Evolutionary conservation across 352 stramenopile species (phyloP).

Genomic region (Globisporangium iwayamae): DNA sequence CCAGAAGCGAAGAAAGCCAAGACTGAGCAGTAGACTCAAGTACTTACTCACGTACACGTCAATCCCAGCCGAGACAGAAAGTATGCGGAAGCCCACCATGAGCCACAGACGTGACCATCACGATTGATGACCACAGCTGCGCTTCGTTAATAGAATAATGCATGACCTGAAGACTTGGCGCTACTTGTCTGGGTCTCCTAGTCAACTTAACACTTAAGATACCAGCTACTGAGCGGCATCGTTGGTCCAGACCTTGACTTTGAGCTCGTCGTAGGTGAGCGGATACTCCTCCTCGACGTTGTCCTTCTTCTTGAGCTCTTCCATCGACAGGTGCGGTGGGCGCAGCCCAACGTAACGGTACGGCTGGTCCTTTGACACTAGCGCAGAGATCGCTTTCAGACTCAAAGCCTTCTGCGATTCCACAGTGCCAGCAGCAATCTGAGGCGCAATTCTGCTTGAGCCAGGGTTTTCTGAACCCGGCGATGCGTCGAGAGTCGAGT

Average conservation of each 20-base stretch:
- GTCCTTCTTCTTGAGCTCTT: constrained; percentile 82
- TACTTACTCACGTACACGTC: constrained; percentile 1
- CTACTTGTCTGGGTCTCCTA: neutral
- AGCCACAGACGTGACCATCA: constrained; percentile 1
- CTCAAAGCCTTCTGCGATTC: constrained; percentile 22
- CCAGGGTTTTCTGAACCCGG: neutral
- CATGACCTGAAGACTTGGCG: constrained; percentile 12
- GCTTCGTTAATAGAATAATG: constrained; percentile 32
- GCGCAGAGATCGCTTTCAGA: constrained; percentile 29
- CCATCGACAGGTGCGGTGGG: constrained; percentile 65
- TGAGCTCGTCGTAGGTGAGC: constrained; percentile 85
- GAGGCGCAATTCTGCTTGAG: neutral
- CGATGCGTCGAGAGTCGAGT: neutral
- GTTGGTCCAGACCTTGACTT: constrained; percentile 75
- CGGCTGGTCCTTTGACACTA: constrained; percentile 63
- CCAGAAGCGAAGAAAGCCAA: constrained; percentile 82
- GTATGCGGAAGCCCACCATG: constrained; percentile 11
- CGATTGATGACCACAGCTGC: constrained; percentile 6
- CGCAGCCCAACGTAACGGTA: constrained; percentile 66
- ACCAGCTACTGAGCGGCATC: constrained; percentile 20
- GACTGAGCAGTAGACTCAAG: constrained; percentile 36
- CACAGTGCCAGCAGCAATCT: neutral
- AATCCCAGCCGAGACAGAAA: constrained; percentile 11
- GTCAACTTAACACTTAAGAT: neutral
- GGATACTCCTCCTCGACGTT: constrained; percentile 84